Evolutionary conservation across 148 eudicot genomes (phyloP), one percentile per base, ranked within the genome.

Genomic region (Rhododendron vialii): DNA sequence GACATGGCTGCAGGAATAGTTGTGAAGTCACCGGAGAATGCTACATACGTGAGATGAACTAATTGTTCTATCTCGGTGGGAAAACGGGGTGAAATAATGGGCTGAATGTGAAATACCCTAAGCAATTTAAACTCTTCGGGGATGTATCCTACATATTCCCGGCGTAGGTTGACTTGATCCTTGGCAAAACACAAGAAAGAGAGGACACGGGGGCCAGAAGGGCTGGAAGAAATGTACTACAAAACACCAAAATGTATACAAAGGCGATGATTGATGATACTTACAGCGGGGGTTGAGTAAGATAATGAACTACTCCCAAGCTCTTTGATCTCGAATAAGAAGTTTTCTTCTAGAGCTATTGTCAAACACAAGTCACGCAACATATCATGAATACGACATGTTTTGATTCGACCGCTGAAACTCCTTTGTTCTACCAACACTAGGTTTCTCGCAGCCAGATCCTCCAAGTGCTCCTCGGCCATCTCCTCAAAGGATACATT

Each of bases 401-500:
- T 88, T 86, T 88, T 47, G 11, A 61, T 61, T 22, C 11, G 10
- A 61, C 67, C 67, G 22, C 28, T 61, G 28, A 61, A 61, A 61
- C 87, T 86, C 51, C 84, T 85, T 51, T 81, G 82, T 12, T 17
- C 87, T 0, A 81, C 88, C 80, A 89, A 57, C 22, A 91, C 84
- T 48, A 91, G 83, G 61, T 87, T 91, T 63, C 90, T 85, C 53
- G 86, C 86, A 33, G 87, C 86, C 1, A 91, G 87, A 36, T 89
- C 91, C 51, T 87, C 86, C 83, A 91, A 87, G 63, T 87, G 69
- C 28, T 85, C 90, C 63, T 87, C 88, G 1, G 93, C 92, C 2
- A 79, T 51, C 36, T 90, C 89, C 47, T 91, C 92, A 51, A 87
- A 28, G 10, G 80, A 22, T 5, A 61, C 80, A 7, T 74, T 74